Base-by-base conservation (phyloP, 179 eudicot species). In the Silene vulgaris region DNA sequence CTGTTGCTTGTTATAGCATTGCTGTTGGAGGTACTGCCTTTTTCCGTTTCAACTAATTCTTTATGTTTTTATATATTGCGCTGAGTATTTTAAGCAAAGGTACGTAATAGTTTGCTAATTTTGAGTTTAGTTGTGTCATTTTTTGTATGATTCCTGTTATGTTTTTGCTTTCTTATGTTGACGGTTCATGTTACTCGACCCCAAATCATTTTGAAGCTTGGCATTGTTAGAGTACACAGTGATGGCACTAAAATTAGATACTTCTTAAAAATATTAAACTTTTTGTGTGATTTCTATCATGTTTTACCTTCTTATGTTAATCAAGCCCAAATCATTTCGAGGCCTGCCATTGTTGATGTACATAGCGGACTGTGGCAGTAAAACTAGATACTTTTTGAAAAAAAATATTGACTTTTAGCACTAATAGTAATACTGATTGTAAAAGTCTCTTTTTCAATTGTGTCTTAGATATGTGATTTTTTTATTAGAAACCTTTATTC, bases 1-100 rank as follows among this genome's bases (percentile, higher is more conserved):
- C 98, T 11, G 97, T 92, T 78, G 97, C 98, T 26, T 92, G 98
- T 73, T 94, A 94, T 48, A 87, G 96, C 85, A 88, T 94, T 76
- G 79, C 96, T 79, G 87, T 90, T 76, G 98, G 91, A 89, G 98
- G 98, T 81, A 32, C 40, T 74, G 0, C 50, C 5, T 59, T 35
- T 40, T 71, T 21, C 37, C 50, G 6, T 28, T 28, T 57, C 13
- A 9, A 45, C 52, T 45, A 3, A 45, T 45, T 45, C 52, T 45
- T 45, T 45, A 45, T 13, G 52, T 45, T 45, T 9, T 45, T 45
- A 9, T 45, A 9, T 13, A 1, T 45, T 45, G 12, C 1, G 2
- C 2, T 2, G 50, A 43, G 50, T 43, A 43, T 43, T 37, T 37
- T 37, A 37, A 7, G 6, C 9, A 7, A 37, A 37, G 0, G 45